A percentile compares a stretch with the other conserved stretches of the same genome.
These are phyloP conservation scores for Ceratobasidium sp. DNA, from an alignment of 1,284 basidiomycete species.

Conservation along the genomic window DNA sequence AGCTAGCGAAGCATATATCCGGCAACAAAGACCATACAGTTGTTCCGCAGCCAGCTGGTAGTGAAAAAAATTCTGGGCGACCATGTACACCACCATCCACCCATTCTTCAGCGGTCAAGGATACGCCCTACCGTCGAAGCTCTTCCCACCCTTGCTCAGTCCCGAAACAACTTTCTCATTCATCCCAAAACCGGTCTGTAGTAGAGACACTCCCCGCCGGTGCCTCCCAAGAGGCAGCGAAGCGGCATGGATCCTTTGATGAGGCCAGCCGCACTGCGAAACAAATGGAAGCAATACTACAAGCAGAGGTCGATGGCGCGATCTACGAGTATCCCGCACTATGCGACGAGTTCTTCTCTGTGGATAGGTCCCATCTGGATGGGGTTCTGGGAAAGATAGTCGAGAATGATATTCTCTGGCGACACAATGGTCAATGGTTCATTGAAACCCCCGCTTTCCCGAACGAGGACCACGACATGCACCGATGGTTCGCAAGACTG, in stretches of 20 bases:
- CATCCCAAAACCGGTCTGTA: not conserved
- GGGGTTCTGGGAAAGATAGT: not conserved
- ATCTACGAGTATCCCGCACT: slow-evolving; percentile 14
- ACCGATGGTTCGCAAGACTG: not conserved
- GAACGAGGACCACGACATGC: not conserved
- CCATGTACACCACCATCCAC: no score
- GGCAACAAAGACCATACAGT: no score
- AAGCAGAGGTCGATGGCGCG: not conserved
- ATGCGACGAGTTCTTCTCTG: slow-evolving; percentile 5
- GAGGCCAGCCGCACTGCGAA: no score
- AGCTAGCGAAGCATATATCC: no score
- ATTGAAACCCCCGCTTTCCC: not conserved
- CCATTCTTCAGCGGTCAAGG: no score
- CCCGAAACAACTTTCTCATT: no score
- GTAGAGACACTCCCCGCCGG: not conserved
- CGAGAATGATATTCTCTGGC: not conserved
- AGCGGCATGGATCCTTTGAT: not conserved
- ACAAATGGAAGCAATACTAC: slow-evolving; percentile 7
- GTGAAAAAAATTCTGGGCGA: no score
- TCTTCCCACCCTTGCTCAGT: no score
- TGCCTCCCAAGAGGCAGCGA: not conserved
- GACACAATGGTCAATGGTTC: not conserved
- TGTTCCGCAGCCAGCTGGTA: no score
- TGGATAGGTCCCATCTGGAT: not conserved
- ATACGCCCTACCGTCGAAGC: no score